Conservation (phyloP, 2,329 filamentous ascomycete genomes). For the Neurospora sp. region DNA sequence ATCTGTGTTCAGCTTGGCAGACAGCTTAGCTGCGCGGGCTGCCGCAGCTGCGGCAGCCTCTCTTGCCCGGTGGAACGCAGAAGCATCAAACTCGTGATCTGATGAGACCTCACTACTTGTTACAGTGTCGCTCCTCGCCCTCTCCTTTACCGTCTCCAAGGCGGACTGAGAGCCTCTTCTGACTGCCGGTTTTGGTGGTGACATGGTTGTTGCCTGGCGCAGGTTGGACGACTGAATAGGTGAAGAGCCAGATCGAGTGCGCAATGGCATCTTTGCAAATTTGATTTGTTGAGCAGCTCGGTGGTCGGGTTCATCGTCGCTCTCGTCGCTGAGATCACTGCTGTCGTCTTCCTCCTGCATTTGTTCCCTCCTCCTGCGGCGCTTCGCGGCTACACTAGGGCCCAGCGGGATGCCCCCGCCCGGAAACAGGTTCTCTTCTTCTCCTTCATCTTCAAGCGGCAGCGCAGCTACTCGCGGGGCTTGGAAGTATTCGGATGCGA, state of each 20-base stretch:
- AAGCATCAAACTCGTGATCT: conserved; percentile 66
- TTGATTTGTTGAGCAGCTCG: conserved; percentile 81
- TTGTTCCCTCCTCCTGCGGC: conserved; percentile 58
- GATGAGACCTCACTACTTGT: conserved; percentile 78
- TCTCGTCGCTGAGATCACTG: conserved; percentile 75
- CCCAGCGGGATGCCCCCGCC: conserved; percentile 51
- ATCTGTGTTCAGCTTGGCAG: conserved; percentile 44
- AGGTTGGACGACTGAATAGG: conserved; percentile 62
- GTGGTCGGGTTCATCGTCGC: conserved; percentile 65
- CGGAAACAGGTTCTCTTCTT: conserved; percentile 63
- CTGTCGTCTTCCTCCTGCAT: conserved; percentile 80
- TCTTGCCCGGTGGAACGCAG: conserved; percentile 52
- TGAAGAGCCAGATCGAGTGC: conserved; percentile 78
- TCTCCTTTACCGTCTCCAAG: conserved; percentile 58
- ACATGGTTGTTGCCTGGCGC: conserved; percentile 40
- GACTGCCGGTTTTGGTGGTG: conserved; percentile 37
- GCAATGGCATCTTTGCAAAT: conserved; percentile 90
- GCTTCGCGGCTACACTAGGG: conserved; percentile 55
- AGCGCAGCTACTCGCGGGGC: conserved; percentile 52
- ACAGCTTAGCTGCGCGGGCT: conserved; percentile 40
- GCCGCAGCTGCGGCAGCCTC: conserved; percentile 51
- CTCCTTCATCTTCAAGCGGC: conserved; percentile 59
- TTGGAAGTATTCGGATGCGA: conserved; percentile 77
- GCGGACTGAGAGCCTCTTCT: conserved; percentile 63
- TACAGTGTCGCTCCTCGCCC: conserved; percentile 62